phyloP scores from a whole-genome alignment of 108 stramenopile genomes.

The Hondaea fermentalgiana region DNA sequence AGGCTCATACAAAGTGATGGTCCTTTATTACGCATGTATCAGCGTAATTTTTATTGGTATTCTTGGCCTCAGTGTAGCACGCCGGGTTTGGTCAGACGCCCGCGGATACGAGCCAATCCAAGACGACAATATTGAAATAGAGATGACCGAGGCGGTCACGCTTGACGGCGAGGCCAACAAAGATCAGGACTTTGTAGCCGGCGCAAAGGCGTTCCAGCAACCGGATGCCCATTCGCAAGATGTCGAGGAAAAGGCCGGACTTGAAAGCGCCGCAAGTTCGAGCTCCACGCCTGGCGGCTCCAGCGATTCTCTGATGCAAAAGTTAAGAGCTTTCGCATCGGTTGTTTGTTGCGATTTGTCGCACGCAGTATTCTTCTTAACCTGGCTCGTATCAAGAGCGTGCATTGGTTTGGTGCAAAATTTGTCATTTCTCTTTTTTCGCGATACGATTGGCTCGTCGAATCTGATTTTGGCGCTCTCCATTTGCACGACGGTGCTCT shows the following conservation, averaged over 20 bases:
- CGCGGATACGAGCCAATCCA: not conserved
- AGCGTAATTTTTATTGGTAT: not conserved
- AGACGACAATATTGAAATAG: too few relatives aligned
- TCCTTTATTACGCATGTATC: not conserved
- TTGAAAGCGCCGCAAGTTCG: too few relatives aligned
- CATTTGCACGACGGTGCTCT: not conserved
- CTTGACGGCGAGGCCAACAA: not conserved
- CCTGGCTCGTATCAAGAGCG: not conserved
- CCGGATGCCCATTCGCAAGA: too few relatives aligned
- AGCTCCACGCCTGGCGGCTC: too few relatives aligned
- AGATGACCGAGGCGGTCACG: not conserved
- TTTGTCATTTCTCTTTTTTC: slow-evolving; percentile 2
- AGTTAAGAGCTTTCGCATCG: not conserved
- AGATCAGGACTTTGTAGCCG: too few relatives aligned
- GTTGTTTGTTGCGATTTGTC: not conserved
- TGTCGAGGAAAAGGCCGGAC: too few relatives aligned
- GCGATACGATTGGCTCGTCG: not conserved
- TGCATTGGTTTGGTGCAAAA: not conserved
- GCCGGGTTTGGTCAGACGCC: not conserved
- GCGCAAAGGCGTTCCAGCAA: too few relatives aligned
- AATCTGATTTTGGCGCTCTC: not conserved
- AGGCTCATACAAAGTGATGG: not conserved
- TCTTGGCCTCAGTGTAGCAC: not conserved
- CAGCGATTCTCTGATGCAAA: not conserved
- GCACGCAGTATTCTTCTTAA: not conserved